Conservation (phyloP, 2,329 filamentous ascomycete species). For the Chalaropsis ovoidea region DNA sequence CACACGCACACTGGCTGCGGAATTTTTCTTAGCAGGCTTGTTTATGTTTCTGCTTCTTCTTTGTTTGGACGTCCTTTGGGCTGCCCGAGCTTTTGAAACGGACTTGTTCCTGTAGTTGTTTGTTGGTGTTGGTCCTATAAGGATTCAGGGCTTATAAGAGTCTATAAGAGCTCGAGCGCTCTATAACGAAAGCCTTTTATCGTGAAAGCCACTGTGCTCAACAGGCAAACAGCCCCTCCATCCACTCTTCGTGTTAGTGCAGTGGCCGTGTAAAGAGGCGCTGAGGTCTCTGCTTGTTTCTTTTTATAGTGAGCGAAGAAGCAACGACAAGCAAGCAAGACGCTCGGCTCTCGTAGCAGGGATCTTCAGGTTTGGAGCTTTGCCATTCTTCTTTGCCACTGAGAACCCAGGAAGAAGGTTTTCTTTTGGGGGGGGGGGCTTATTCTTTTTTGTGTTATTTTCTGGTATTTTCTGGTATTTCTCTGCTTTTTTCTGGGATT, state of each 20-base stretch:
- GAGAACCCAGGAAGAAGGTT: background rate
- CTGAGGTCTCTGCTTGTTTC: background rate
- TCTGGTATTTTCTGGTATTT: too few species aligned
- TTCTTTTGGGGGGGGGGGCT: too few species aligned
- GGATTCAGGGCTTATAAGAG: too few species aligned
- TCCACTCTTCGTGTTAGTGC: background rate
- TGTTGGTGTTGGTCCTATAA: too few species aligned
- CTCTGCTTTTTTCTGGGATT: too few species aligned
- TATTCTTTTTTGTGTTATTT: too few species aligned
- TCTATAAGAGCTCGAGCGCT: too few species aligned
- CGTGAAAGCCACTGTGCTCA: background rate
- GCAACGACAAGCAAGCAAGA: background rate
- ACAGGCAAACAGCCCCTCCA: too few species aligned
- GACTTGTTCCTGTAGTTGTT: background rate
- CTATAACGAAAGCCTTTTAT: background rate
- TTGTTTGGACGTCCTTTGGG: too few species aligned
- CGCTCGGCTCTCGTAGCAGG: background rate
- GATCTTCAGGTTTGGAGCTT: background rate
- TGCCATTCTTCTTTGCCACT: constrained; percentile 3
- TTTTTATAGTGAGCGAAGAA: constrained; percentile 2
- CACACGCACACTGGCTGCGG: background rate
- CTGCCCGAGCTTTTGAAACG: background rate
- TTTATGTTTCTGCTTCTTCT: background rate
- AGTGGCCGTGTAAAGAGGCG: too few species aligned
- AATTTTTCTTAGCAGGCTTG: background rate